A percentile compares a stretch with the other conserved stretches of the same genome.
These are phyloP conservation scores for Chaetomium globosum DNA, from an alignment of 2,329 filamentous ascomycete species.

Conservation along the genomic window DNA sequence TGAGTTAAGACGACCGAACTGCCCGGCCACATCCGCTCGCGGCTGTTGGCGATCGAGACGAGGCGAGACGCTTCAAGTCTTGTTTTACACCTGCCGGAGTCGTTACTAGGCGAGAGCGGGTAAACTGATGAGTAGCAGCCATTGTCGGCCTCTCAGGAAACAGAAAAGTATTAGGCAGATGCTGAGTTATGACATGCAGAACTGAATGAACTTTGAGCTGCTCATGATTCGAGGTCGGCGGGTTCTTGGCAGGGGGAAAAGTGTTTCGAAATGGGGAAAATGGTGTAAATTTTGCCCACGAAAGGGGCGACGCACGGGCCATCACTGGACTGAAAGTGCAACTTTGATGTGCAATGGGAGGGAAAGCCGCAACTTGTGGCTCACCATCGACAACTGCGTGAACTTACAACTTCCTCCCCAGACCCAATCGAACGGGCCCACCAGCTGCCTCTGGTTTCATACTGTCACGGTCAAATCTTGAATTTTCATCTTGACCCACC, in stretches of 20 bases:
- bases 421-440: neutral
- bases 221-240: neutral
- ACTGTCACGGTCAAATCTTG: neutral
- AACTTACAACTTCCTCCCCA: neutral
- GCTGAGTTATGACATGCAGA: neutral
- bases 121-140: neutral
- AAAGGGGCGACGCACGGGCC: neutral
- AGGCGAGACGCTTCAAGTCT: neutral
- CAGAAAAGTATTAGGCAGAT: neutral
- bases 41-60: slow-evolving; percentile 15
- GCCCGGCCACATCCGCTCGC: neutral
- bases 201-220: neutral
- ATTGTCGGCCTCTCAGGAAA: neutral
- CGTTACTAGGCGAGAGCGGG: neutral
- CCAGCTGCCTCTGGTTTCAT: neutral
- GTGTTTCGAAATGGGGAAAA: neutral
- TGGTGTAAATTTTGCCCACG: neutral
- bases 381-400: neutral
- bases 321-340: neutral
- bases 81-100: slow-evolving; percentile 2
- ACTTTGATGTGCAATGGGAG: too few species aligned
- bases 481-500: neutral
- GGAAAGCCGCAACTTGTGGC: neutral
- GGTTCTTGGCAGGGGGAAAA: neutral
- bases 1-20: neutral